Conservation (phyloP, 805 yeast genomes). For the Metschnikowia dekortorum region DNA sequence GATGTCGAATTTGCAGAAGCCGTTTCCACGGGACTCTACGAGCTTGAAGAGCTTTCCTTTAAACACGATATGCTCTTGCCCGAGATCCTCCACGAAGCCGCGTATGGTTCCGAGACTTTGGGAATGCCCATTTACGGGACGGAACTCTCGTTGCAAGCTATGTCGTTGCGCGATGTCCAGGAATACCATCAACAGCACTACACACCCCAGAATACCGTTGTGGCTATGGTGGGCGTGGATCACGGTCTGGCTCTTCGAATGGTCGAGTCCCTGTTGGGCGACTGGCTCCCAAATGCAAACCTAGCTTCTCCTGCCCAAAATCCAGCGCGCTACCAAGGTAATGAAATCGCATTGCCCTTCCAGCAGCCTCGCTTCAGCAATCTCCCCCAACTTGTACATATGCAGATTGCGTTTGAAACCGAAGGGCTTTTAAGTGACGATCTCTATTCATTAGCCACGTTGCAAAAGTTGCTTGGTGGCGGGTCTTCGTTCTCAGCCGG, state of each 20-base stretch:
- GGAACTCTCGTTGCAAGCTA: conserved; percentile 53
- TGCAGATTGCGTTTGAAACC: conserved; percentile 87
- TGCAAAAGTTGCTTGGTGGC: conserved; percentile 90
- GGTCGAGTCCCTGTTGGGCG: conserved; percentile 61
- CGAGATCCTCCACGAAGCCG: conserved; percentile 83
- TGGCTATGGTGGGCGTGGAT: conserved; percentile 83
- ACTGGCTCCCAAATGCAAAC: conserved; percentile 34
- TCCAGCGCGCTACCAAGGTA: conserved; percentile 61
- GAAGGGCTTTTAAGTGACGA: conserved; percentile 79
- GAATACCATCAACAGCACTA: conserved; percentile 63
- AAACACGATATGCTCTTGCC: conserved; percentile 86
- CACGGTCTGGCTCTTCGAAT: conserved; percentile 64
- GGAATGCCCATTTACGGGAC: conserved; percentile 89
- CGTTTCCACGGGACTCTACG: conserved; percentile 69
- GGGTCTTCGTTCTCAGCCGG: conserved; percentile 98
- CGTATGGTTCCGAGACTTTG: conserved; percentile 65
- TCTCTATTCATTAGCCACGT: conserved; percentile 82
- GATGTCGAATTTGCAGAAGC: conserved; percentile 73
- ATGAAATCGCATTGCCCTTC: conserved; percentile 36
- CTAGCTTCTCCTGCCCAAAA: conserved; percentile 22
- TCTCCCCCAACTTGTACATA: conserved; percentile 75
- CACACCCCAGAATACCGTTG: conserved; percentile 76
- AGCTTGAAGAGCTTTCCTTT: conserved; percentile 73
- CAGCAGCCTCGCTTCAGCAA: conserved; percentile 38
- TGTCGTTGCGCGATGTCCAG: conserved; percentile 49